Base-by-base conservation (phyloP, 2,329 filamentous ascomycete species). In the Davidsoniella neocaledoniae region DNA sequence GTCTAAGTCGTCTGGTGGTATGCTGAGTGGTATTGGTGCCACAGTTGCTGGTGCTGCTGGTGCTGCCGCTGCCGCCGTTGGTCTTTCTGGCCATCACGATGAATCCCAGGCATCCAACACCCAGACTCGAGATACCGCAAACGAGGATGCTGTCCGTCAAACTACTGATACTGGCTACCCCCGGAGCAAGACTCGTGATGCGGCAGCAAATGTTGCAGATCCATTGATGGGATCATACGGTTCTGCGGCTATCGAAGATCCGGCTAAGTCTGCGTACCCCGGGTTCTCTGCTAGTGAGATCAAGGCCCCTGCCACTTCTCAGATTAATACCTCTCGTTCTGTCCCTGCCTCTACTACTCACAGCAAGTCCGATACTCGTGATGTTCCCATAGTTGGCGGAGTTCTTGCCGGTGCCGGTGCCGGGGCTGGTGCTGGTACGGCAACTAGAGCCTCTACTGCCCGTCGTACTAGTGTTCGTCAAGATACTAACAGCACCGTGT, bases 1-100 rank as follows among this genome's bases (percentile, higher is more conserved):
- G 23, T 17, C 47, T n/a, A 42, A 14, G 14, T 44, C 48, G 3
- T 21, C 36, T n/a, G 40, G 40, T 21, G 40, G 51, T 36, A 50
- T 50, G 33, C 36, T 50, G 4, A 38, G 47, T 16, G 48, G 44
- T 14, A 50, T 53, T 45, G 51, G 51, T 23, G 51, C 47, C 21
- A 46, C 47, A 40, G 51, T 53, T 43, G 44, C 51, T n/a, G 48
- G 51, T n/a, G 51, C 51, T n/a, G 48, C 51, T 29, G 44, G 47
- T 19, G 48, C 51, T 25, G 51, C 51, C 25, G 51, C 51, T 25
- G 48, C 48, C 43, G 48, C 47, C 16, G 48, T 50, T 43, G 48
- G 48, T 8, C 44, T 53, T 14, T 39, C 47, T 25, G 23, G 43
- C 12, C 25, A 41, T 39, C 38, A 42, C 23, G 12, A 43, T 21